Evolutionary conservation across 345 rosid genomes (phyloP).

Genomic region (Eucalyptus albens): DNA sequence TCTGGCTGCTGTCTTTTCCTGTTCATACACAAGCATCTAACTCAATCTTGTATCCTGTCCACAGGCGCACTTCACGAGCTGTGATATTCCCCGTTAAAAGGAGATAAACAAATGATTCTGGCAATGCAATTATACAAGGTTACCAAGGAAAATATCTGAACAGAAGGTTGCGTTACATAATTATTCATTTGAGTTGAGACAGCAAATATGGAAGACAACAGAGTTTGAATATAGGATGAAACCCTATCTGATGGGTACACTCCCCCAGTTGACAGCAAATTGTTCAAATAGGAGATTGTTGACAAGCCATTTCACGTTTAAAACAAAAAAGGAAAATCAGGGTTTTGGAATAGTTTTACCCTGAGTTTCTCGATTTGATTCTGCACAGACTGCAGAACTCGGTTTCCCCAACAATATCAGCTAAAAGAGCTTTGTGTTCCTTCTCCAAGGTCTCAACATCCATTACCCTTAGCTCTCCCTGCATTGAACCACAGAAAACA

Average conservation of each 20-base stretch:
- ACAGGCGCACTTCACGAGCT: conserved; percentile 38
- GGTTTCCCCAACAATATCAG: too few relatives aligned
- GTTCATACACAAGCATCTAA: not conserved
- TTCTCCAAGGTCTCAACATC: too few relatives aligned
- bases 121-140: not conserved
- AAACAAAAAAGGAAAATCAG: not conserved
- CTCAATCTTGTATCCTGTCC: conserved; percentile 45
- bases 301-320: not conserved
- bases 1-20: not conserved
- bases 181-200: not conserved
- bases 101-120: not conserved
- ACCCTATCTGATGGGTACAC: not conserved
- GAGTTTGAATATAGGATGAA: not conserved
- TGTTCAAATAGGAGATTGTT: not conserved
- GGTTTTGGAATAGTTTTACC: conserved; percentile 10
- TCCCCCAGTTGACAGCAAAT: conserved; percentile 1
- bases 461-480: too few relatives aligned
- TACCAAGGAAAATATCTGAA: not conserved
- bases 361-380: conserved; percentile 26
- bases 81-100: conserved; percentile 40
- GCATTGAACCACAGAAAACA: too few relatives aligned
- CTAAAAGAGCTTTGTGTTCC: too few relatives aligned
- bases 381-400: conserved; percentile 1
- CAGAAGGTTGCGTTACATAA: not conserved
- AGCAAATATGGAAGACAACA: not conserved